Percentiles rank a stretch among this genome's conserved stretches.
Conservation (phyloP, 1,284 basidiomycete species). For the Neonothopanus nambi region DNA sequence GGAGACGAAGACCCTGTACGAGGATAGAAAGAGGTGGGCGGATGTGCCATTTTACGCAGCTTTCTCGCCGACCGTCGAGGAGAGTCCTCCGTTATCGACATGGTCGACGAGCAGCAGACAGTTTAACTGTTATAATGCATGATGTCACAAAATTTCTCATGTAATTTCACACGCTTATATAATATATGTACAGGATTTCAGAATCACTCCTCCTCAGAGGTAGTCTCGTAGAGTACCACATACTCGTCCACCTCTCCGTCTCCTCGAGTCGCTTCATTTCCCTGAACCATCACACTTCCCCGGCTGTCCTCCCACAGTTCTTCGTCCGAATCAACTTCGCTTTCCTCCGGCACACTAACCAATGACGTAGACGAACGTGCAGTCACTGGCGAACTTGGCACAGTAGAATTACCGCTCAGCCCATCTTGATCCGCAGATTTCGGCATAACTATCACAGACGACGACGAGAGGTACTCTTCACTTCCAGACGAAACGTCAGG, state of each 20-base stretch:
- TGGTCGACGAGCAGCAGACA: not conserved
- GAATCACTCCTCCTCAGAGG: slow-evolving; percentile 49
- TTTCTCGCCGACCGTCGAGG: slow-evolving; percentile 1
- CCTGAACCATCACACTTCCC: slow-evolving; percentile 40
- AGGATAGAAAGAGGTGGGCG: slow-evolving; percentile 8
- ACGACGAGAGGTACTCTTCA: slow-evolving; percentile 48
- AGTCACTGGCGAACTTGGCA: slow-evolving; percentile 21
- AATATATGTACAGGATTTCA: not conserved
- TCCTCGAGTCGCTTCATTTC: not conserved
- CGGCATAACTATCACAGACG: slow-evolving; percentile 75
- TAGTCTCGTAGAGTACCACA: slow-evolving; percentile 65
- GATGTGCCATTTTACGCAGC: slow-evolving; percentile 5
- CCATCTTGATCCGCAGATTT: slow-evolving; percentile 30
- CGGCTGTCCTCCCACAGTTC: slow-evolving; percentile 60
- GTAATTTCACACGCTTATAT: not conserved
- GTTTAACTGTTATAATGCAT: too few species aligned
- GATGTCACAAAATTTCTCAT: not conserved
- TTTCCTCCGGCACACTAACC: slow-evolving; percentile 54
- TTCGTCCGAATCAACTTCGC: slow-evolving; percentile 28
- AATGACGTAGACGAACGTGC: slow-evolving; percentile 40
- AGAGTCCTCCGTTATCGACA: too few species aligned
- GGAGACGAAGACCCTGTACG: too few species aligned
- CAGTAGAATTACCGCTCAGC: slow-evolving; percentile 19
- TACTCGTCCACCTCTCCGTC: slow-evolving; percentile 55
- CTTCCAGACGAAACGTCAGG: slow-evolving; percentile 37